phyloP scores from a whole-genome alignment of 2,329 filamentous ascomycete species.

The Ascochyta koolunga region DNA sequence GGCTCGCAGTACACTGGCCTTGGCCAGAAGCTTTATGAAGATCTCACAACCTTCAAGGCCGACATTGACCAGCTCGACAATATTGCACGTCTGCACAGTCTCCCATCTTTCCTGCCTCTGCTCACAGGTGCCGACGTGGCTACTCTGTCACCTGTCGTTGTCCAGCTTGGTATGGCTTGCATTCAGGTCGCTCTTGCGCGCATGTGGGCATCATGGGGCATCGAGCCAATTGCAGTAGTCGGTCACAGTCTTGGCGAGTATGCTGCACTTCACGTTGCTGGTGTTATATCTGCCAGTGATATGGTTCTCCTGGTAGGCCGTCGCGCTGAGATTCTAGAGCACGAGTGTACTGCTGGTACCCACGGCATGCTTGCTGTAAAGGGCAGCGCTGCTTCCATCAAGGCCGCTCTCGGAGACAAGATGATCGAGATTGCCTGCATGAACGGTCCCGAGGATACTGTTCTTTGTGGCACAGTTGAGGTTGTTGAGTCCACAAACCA shows the following conservation, averaged over 20 bases:
- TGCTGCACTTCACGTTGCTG: constrained; percentile 72
- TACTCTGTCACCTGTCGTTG: constrained; percentile 58
- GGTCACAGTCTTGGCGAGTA: constrained; percentile 74
- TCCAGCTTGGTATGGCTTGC: constrained; percentile 60
- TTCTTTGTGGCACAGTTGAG: constrained; percentile 68
- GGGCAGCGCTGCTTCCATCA: constrained; percentile 58
- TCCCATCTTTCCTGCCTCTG: constrained; percentile 58
- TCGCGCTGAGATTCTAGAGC: constrained; percentile 68
- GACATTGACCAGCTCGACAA: constrained; percentile 59
- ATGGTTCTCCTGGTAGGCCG: constrained; percentile 74
- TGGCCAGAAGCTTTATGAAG: constrained; percentile 57
- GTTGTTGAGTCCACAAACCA: constrained; percentile 63
- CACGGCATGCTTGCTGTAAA: constrained; percentile 71
- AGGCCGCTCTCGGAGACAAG: constrained; percentile 57
- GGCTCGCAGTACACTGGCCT: constrained; percentile 60
- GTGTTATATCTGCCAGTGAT: constrained; percentile 72
- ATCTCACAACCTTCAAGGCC: constrained; percentile 54
- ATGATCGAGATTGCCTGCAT: constrained; percentile 70
- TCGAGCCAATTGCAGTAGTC: constrained; percentile 61
- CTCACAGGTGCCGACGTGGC: constrained; percentile 56
- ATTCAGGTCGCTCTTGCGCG: constrained; percentile 60
- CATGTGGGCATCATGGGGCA: constrained; percentile 60
- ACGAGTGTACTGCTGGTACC: constrained; percentile 68
- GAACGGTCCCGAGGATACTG: constrained; percentile 76
- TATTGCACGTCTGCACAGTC: constrained; percentile 52